These are phyloP conservation scores for Datura wrightii DNA, from an alignment of 257 asterid genomes.

Conservation along the genomic window DNA sequence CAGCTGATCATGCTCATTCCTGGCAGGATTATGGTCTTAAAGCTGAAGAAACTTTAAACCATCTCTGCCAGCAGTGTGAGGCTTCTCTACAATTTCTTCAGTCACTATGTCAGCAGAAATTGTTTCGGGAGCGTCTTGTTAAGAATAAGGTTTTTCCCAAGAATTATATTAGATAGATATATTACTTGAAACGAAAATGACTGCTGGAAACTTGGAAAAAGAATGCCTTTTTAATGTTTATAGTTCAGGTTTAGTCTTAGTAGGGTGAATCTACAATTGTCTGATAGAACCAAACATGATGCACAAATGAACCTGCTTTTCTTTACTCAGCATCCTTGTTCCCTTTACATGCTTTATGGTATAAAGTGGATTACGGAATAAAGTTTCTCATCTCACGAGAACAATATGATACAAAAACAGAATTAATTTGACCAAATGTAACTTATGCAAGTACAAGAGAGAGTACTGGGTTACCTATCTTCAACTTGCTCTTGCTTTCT, in stretches of 20 bases:
- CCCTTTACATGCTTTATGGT: slow-evolving; percentile 25
- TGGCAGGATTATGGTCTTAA: slow-evolving; percentile 53
- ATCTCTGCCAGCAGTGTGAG: slow-evolving; percentile 96
- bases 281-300: not conserved
- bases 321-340: slow-evolving; percentile 20
- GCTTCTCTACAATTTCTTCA: slow-evolving; percentile 91
- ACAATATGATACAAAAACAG: not conserved
- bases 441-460: slow-evolving; percentile 23
- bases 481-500: slow-evolving; percentile 23
- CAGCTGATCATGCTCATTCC: slow-evolving; percentile 59
- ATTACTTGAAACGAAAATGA: slow-evolving; percentile 7
- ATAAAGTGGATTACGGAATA: slow-evolving; percentile 14
- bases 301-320: slow-evolving; percentile 11
- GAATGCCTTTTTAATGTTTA: not conserved
- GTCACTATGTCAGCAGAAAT: slow-evolving; percentile 86
- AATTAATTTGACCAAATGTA: slow-evolving; percentile 20
- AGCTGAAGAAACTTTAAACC: slow-evolving; percentile 68
- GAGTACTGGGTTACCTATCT: not conserved
- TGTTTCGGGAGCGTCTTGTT: slow-evolving; percentile 81
- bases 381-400: slow-evolving; percentile 8
- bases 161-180: slow-evolving; percentile 29
- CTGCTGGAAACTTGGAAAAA: slow-evolving; percentile 3
- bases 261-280: slow-evolving; percentile 4
- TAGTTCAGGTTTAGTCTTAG: slow-evolving; percentile 16
- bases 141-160: slow-evolving; percentile 76